phyloP scores from a whole-genome alignment of 2,329 filamentous ascomycete species.

The Colletotrichum lini region DNA sequence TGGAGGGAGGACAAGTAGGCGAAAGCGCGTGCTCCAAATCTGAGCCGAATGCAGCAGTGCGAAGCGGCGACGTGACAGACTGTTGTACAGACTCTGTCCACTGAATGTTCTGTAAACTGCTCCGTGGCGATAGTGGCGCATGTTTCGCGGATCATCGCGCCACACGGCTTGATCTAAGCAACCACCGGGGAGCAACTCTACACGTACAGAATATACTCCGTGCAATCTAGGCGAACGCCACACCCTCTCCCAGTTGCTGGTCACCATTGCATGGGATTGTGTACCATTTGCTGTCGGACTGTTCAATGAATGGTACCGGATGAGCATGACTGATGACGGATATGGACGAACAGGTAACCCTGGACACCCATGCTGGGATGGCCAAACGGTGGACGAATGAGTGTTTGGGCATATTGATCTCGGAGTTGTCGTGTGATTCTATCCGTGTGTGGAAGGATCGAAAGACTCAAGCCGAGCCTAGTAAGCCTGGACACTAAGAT shows the following conservation, averaged over 20 bases:
- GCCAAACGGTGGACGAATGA: neutral
- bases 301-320: slow-evolving; percentile 10
- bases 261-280: slow-evolving; percentile 21
- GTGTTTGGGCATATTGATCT: neutral
- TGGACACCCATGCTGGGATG: neutral
- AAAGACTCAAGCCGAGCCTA: neutral
- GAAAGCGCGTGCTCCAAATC: slow-evolving; percentile 20
- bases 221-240: slow-evolving; percentile 15
- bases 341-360: slow-evolving; percentile 20
- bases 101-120: slow-evolving; percentile 9
- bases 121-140: slow-evolving; percentile 7
- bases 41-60: slow-evolving; percentile 5
- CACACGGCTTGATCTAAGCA: slow-evolving; percentile 8
- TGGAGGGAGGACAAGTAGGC: slow-evolving; percentile 9
- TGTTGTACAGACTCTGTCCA: neutral
- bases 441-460: neutral
- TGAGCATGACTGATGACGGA: slow-evolving; percentile 10
- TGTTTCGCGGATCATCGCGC: slow-evolving; percentile 15
- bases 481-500: neutral
- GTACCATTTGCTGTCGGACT: slow-evolving; percentile 2
- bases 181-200: slow-evolving; percentile 6
- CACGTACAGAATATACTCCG: neutral
- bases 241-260: neutral
- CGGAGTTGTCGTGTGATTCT: neutral
- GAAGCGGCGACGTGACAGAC: neutral